These are phyloP conservation scores for Lactifluus piperatus DNA, from an alignment of 768 basidiomycete genomes.

Conservation along the genomic window DNA sequence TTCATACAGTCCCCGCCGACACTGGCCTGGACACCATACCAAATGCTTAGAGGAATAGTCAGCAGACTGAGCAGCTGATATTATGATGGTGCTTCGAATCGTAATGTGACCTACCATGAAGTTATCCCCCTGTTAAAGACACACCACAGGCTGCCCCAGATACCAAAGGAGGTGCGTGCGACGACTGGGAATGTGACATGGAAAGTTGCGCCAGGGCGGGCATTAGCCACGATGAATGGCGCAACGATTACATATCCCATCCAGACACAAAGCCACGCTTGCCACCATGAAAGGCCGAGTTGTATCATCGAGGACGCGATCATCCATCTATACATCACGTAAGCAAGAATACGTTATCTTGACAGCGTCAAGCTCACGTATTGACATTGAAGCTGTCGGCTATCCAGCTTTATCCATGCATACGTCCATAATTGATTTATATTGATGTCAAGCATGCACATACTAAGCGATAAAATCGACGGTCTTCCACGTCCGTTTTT, in stretches of 20 bases:
- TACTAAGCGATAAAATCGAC: constrained; percentile 64
- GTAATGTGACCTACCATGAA: constrained; percentile 45
- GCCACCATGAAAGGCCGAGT: constrained; percentile 72
- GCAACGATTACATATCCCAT: constrained; percentile 36
- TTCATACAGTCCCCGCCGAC: constrained; percentile 76
- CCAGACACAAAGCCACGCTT: constrained; percentile 78
- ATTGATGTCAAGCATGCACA: constrained; percentile 20
- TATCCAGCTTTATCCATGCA: constrained; percentile 54
- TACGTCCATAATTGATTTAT: constrained; percentile 9
- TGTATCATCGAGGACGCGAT: constrained; percentile 70
- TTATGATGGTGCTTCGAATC: neutral
- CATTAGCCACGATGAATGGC: constrained; percentile 69
- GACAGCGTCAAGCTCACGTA: constrained; percentile 38
- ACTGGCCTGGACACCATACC: constrained; percentile 75
- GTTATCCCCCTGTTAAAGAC: constrained; percentile 68
- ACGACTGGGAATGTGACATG: constrained; percentile 75
- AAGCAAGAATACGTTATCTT: neutral
- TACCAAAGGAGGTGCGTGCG: constrained; percentile 64
- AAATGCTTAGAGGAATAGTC: constrained; percentile 37
- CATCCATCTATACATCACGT: constrained; percentile 49
- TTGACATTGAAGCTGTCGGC: constrained; percentile 76
- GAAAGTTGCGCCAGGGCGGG: constrained; percentile 66
- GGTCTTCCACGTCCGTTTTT: constrained; percentile 55
- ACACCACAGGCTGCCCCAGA: constrained; percentile 74
- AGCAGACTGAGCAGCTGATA: neutral